Percentiles rank a stretch among this genome's conserved stretches.
phyloP scores from a whole-genome alignment of 768 basidiomycete genomes.

The Coprinopsis strossmayeri region DNA sequence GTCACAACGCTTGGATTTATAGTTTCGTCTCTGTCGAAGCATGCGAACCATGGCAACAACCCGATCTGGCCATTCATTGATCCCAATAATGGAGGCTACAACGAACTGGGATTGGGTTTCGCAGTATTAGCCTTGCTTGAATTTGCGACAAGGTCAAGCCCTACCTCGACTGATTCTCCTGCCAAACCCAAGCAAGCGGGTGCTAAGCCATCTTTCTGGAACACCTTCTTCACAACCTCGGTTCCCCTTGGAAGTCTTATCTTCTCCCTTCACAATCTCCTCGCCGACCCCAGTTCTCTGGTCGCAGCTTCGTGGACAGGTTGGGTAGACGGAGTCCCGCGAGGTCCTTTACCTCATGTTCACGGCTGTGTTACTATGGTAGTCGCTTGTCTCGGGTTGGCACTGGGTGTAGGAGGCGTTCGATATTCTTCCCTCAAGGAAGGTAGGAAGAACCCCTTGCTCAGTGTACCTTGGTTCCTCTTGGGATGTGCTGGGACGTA shows the following conservation, averaged over 20 bases:
- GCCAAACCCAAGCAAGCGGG: neutral
- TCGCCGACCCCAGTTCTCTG: constrained; percentile 72
- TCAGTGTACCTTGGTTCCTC: constrained; percentile 49
- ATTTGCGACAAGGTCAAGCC: constrained; percentile 36
- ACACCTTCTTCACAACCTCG: constrained; percentile 25
- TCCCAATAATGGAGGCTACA: constrained; percentile 59
- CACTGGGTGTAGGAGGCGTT: constrained; percentile 22
- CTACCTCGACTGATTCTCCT: constrained; percentile 1
- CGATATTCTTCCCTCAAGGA: constrained; percentile 26
- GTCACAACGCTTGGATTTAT: constrained; percentile 64
- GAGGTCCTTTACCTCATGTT: constrained; percentile 67
- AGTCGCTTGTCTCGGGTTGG: constrained; percentile 52
- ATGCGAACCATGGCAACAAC: constrained; percentile 75
- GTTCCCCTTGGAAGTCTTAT: constrained; percentile 62
- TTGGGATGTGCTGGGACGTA: constrained; percentile 39
- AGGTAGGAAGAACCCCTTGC: neutral
- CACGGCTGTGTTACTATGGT: constrained; percentile 65
- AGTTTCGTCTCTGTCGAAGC: constrained; percentile 63
- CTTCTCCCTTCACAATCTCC: constrained; percentile 65
- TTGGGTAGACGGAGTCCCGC: constrained; percentile 52
- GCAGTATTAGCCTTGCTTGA: constrained; percentile 56
- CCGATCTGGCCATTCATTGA: constrained; percentile 81
- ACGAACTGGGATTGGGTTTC: constrained; percentile 56
- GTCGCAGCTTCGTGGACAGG: constrained; percentile 90
- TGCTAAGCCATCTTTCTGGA: neutral